These are phyloP conservation scores for Pistacia vera DNA, from an alignment of 345 rosid species.

Conservation along the genomic window DNA sequence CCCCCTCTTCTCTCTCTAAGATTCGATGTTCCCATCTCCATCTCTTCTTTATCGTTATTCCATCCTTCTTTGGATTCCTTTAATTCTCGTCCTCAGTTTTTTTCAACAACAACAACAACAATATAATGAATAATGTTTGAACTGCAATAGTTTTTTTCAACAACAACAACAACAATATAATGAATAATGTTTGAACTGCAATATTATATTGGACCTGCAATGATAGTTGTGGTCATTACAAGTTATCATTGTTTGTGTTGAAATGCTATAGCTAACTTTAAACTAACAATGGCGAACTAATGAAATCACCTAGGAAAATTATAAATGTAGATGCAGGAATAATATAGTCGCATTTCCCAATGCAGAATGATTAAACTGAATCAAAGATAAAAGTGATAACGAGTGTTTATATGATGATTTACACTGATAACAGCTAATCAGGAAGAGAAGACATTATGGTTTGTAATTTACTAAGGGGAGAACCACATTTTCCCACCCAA, in stretches of 20 bases:
- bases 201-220: not conserved
- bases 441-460: not conserved
- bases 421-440: not conserved
- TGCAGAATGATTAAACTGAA: not conserved
- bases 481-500: no score
- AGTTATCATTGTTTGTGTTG: not conserved
- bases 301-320: not conserved
- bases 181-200: not conserved
- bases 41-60: conserved; percentile 21
- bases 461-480: not conserved
- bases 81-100: not conserved
- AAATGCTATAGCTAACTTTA: no score
- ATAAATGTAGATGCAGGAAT: no score
- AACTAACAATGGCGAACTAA: not conserved
- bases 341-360: not conserved
- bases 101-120: no score
- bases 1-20: not conserved
- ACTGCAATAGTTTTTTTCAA: not conserved
- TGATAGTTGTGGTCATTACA: not conserved
- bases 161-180: no score
- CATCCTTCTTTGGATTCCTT: conserved; percentile 24
- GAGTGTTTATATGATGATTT: no score
- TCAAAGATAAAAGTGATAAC: no score
- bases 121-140: not conserved
- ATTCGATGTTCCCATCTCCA: conserved; percentile 24